Evolutionary conservation across 768 basidiomycete species (phyloP).

Genomic region (Termitomyces sp.): DNA sequence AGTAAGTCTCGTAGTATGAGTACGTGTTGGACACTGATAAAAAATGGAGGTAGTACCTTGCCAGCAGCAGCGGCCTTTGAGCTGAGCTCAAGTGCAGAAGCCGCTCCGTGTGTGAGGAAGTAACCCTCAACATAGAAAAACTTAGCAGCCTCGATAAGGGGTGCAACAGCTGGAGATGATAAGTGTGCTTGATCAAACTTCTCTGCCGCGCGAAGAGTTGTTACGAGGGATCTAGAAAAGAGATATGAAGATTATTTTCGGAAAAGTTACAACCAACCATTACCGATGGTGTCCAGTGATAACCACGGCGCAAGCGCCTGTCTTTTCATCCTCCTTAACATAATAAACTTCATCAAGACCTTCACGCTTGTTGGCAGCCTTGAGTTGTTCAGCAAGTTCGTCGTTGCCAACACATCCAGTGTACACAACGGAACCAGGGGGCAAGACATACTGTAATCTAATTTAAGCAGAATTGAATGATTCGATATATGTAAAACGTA

Average conservation of each 20-base stretch:
- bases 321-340: constrained; percentile 81
- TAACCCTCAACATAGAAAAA: constrained; percentile 94
- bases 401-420: constrained; percentile 94
- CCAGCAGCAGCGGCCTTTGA: constrained; percentile 68
- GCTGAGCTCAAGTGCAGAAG: constrained; percentile 65
- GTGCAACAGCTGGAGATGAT: constrained; percentile 64
- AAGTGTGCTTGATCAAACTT: constrained; percentile 82
- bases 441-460: constrained; percentile 77
- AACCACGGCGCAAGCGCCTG: constrained; percentile 95
- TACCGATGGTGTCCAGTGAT: constrained; percentile 92
- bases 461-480: constrained; percentile 4
- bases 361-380: constrained; percentile 86
- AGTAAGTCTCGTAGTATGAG: constrained; percentile 2
- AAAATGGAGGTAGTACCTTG: constrained; percentile 46
- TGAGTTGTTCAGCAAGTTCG: constrained; percentile 83
- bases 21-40: not conserved
- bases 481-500: constrained; percentile 32
- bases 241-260: not conserved
- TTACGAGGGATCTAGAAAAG: constrained; percentile 75
- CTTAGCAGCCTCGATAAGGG: constrained; percentile 74
- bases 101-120: constrained; percentile 91
- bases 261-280: not conserved
- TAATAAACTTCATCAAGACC: constrained; percentile 85
- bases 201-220: constrained; percentile 86
- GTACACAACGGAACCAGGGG: constrained; percentile 85